Evolutionary conservation across 331 rosid species (phyloP), one percentile per base, ranked within the genome.

Genomic region (Cucumis variabilis): DNA sequence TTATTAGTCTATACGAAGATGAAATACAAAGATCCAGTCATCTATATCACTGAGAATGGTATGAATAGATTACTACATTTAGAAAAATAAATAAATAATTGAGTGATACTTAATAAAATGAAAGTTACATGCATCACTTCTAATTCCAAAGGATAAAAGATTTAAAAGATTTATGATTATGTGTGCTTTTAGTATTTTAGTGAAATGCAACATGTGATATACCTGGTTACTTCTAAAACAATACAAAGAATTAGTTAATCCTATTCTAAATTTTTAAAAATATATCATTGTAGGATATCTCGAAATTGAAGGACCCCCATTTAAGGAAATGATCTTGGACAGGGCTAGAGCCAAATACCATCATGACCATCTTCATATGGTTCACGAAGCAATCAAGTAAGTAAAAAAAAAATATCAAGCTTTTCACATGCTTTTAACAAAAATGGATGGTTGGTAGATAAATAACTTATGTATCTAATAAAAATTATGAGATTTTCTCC

Each of bases 321-420:
- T 92, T 46, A 33, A 88, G n/a, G 74, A 90, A 77, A 83, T 88
- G 9, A 90, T 90, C 25, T 27, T 19, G 6, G 93, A 92, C 86
- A 80, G 58, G n/a, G 89, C 33, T 21, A 90, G 94, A 90, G 72
- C 85, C 50, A 87, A 90, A 23, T 92, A 84, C 63, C 37, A 86
- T 84, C 76, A 55, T 33, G 37, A 17, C 17, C 91, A 89, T 70
- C 86, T 87, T 19, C 11, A 11, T 44, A 58, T 15, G 53, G 30
- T 89, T 9, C 70, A 8, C 11, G 65, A 77, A 68, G 89, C 91
- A 3, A 89, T 89, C 51, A 70, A 76, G 91, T 87, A 83, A 76
- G 89, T 17, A 27, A 4, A 12, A 21, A 4, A 12, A 41, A 75
- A 20, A 6, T 13, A 11, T n/a, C n/a, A n/a, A n/a, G n/a, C n/a